Conservation (phyloP, 768 basidiomycete genomes). For the Mrakia frigida region DNA sequence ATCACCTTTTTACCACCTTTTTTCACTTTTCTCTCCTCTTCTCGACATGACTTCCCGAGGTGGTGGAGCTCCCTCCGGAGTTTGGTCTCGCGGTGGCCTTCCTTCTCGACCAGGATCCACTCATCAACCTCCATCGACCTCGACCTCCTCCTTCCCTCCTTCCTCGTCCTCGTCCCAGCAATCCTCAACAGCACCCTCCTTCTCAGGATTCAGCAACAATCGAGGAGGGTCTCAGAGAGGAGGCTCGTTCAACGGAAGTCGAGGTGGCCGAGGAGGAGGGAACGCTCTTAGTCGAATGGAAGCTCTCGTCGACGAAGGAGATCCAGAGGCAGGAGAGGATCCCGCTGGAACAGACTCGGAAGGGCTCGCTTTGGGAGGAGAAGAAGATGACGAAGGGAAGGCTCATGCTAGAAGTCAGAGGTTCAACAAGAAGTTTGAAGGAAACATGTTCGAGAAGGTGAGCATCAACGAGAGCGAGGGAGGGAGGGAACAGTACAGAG, state of each 20-base stretch:
- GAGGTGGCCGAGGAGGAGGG: conserved; percentile 7
- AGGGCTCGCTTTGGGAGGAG: not conserved
- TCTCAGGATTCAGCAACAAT: not conserved
- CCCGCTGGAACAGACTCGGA: not conserved
- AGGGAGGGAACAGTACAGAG: not conserved
- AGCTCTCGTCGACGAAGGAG: conserved; percentile 26
- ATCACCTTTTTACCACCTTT: not conserved
- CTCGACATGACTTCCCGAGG: not conserved
- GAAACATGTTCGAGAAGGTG: conserved; percentile 45
- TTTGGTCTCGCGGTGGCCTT: not conserved
- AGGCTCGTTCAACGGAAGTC: not conserved
- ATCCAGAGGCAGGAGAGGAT: conserved; percentile 14
- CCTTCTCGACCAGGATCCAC: not conserved
- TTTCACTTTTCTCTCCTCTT: not conserved
- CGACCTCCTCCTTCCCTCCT: not conserved
- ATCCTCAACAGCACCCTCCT: not conserved
- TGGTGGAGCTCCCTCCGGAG: not conserved
- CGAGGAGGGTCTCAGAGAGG: not conserved
- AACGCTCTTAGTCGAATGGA: conserved; percentile 23
- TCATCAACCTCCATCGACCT: not conserved
- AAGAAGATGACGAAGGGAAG: conserved; percentile 22
- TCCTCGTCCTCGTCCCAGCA: not conserved
- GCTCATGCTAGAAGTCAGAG: conserved; percentile 24
- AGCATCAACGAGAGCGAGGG: not conserved
- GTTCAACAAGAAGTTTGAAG: conserved; percentile 49